Percentiles rank a stretch among this genome's conserved stretches.
Conservation (phyloP, 768 basidiomycete species). For the Pleurotus citrinopileatus region DNA sequence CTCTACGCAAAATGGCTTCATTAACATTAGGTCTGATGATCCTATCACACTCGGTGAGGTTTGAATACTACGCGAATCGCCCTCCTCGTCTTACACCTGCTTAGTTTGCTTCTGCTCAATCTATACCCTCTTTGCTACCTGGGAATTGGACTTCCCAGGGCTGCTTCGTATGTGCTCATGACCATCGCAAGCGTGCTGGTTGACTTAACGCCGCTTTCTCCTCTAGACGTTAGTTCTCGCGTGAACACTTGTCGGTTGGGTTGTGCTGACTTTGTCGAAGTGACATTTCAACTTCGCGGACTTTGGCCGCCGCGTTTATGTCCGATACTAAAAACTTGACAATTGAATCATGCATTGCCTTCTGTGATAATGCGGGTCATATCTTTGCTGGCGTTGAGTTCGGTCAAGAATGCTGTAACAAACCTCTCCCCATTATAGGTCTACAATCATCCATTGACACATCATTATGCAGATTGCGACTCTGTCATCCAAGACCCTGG, state of each 20-base stretch:
- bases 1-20: background rate
- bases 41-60: background rate
- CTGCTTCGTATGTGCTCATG: slow-evolving; percentile 38
- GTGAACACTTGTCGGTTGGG: background rate
- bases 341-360: slow-evolving; percentile 38
- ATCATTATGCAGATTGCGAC: slow-evolving; percentile 48
- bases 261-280: slow-evolving; percentile 12
- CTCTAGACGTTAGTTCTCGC: background rate
- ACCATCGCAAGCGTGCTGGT: background rate
- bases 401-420: slow-evolving; percentile 47
- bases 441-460: background rate
- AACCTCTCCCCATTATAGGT: no score
- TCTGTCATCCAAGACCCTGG: slow-evolving; percentile 50
- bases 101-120: slow-evolving; percentile 11
- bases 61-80: background rate
- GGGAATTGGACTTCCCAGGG: slow-evolving; percentile 45
- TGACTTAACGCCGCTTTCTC: background rate
- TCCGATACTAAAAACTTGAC: slow-evolving; percentile 50
- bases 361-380: slow-evolving; percentile 33
- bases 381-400: slow-evolving; percentile 67
- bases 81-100: background rate
- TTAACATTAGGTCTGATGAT: background rate
- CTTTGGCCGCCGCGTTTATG: slow-evolving; percentile 42
- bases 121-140: slow-evolving; percentile 33
- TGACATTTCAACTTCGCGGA: slow-evolving; percentile 43